Evolutionary conservation across 148 eudicot species (phyloP).

Genomic region (Cornus suecica): DNA sequence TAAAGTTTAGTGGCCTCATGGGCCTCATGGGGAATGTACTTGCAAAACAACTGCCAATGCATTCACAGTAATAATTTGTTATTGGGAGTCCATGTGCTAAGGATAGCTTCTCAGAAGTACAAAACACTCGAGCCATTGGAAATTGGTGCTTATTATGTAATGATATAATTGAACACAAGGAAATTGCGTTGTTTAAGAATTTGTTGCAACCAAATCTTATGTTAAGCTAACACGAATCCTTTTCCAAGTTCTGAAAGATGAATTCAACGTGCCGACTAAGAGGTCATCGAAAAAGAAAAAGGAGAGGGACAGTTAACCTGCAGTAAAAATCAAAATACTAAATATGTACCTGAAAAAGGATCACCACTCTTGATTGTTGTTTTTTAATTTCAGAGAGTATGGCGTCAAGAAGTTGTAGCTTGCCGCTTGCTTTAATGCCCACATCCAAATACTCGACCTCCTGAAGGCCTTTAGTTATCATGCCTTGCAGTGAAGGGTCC

Average conservation of each 20-base stretch:
- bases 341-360: slow-evolving; percentile 64
- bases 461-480: slow-evolving; percentile 39
- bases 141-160: too few relatives aligned
- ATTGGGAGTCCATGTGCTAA: too few relatives aligned
- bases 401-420: slow-evolving; percentile 61
- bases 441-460: slow-evolving; percentile 38
- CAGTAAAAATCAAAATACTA: not conserved
- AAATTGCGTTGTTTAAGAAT: too few relatives aligned
- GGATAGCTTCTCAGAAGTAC: too few relatives aligned
- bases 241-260: not conserved
- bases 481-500: slow-evolving; percentile 45
- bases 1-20: too few relatives aligned
- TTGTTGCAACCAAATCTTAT: too few relatives aligned
- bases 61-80: not conserved
- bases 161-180: not conserved
- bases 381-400: slow-evolving; percentile 53
- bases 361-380: slow-evolving; percentile 46
- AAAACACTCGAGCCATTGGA: too few relatives aligned
- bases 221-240: not conserved
- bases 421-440: slow-evolving; percentile 85
- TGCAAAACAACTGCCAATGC: not conserved
- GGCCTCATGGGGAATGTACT: too few relatives aligned
- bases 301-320: not conserved
- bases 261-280: not conserved
- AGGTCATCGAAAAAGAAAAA: not conserved